Base-by-base conservation (phyloP, 2,329 filamentous ascomycete species). In the Penicillium sp. region DNA sequence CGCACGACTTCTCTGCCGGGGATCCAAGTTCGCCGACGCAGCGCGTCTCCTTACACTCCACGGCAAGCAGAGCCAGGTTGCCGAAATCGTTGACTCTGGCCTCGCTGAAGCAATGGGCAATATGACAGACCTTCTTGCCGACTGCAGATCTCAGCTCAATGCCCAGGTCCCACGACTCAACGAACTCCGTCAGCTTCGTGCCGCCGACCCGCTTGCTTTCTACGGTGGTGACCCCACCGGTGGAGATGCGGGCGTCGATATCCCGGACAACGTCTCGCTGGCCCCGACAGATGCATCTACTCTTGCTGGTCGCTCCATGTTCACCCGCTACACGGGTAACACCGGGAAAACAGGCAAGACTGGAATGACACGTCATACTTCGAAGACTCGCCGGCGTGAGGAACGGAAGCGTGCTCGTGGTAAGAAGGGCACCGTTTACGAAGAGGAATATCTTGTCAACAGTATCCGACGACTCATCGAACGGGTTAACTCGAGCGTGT, bases 371-470 rank as follows among this genome's bases (percentile, higher is more conserved):
- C 84, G 92, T 13, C 89, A 89, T 57, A 96, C 91, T 40, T 89
- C 86, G 70, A 96, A 94, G 80, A 97, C 96, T 70, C 86, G 92
- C 51, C 82, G 88, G 25, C 83, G 92, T 21, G 94, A 99, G 75
- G 94, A 99, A 80, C 87, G 96, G 73, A 99, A 99, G 82, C 86
- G 93, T 16, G 94, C 94, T 0, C 82, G 91, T 8, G 94, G 94
- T 25, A 93, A 96, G 73, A 97, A 97, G 79, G 94, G 94, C 11
- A 96, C 91, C 16, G 90, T 99, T 5, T 99, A 99, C 74, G 94
- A 99, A 74, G 93, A 97, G 71, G 94, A 97, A 75, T 99, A 99
- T 73, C 84, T 99, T 5, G 87, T 96, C 57, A 94, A 92, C 72
- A 93, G 88, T 65, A 87, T 97, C 36, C 84, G 88, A 13, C 82